Base-by-base conservation (phyloP, 75 land plant species). In the Cunninghamia lanceolata region DNA sequence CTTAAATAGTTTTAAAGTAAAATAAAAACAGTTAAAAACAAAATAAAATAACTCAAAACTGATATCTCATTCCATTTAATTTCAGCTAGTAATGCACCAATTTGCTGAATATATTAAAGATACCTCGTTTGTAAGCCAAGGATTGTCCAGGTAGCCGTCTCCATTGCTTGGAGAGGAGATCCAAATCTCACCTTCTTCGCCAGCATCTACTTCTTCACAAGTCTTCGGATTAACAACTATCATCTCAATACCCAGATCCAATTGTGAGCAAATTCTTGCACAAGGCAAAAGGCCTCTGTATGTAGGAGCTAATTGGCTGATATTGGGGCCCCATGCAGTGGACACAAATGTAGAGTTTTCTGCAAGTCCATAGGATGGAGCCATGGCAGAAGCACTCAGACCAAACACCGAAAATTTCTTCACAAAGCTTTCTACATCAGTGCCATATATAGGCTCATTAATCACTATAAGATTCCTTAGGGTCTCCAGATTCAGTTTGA, bases 301-400 rank as follows among this genome's bases (percentile, higher is more conserved):
- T 42, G 86, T 28, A 14, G 92, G 94, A 21, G 38, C 34, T 25
- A n/a, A n/a, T n/a, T 89, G 85, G 28, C 66, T 59, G 3, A 59
- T 21, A 59, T 59, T 21, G 4, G 7, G 28, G 3, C 28, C 25
- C 91, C 92, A 93, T 47, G 94, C 86, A 21, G 94, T 93, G 21
- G 91, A 93, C 35, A 93, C 94, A 86, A 89, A 93, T 3, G 94
- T 93, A 85, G 91, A 91, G 53, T 91, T 93, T 87, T 93, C 94
- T 7, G 94, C 94, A 25, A 93, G 86, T n/a, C 94, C 94, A 75
- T 93, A 93, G 32, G 94, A 93, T 47, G 94, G 94, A 56, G 91
- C 86, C 39, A 93, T 86, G 38, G 86, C 89, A 1, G 87, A 66
- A 5, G 89, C 86, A 19, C 88, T 79, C 17, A 93, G 75, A 16